Conservation (phyloP, 108 stramenopile genomes). For the Nitzschia inconspicua region DNA sequence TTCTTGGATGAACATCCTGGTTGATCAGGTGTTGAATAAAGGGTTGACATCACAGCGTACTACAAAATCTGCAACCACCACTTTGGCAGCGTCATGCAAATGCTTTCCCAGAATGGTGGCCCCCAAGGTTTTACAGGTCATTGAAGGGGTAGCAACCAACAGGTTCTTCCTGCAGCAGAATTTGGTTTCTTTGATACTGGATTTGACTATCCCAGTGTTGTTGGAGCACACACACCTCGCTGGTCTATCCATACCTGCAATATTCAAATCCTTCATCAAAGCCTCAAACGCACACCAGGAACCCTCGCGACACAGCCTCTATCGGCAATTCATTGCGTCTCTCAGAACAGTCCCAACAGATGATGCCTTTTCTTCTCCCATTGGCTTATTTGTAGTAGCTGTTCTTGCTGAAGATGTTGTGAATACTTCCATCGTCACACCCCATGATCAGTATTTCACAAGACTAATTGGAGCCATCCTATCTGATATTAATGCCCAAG, state of each 20-base stretch:
- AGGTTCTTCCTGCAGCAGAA: neutral
- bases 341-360: neutral
- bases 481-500: neutral
- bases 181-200: no score
- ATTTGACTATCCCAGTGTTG: conserved; percentile 53
- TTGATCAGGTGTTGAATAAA: neutral
- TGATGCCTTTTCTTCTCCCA: conserved; percentile 3
- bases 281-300: neutral
- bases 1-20: conserved; percentile 10
- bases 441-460: neutral
- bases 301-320: conserved; percentile 2
- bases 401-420: conserved; percentile 39
- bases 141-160: conserved; percentile 34
- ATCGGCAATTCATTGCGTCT: conserved; percentile 43
- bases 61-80: conserved; percentile 32
- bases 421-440: neutral
- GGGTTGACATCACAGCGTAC: conserved; percentile 9
- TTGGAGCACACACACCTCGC: conserved; percentile 42
- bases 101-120: conserved; percentile 51
- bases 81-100: conserved; percentile 54
- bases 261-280: conserved; percentile 39
- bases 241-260: conserved; percentile 37
- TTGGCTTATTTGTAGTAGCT: conserved; percentile 39
- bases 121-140: conserved; percentile 52
- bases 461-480: neutral